Percentiles rank a stretch among this genome's conserved stretches.
These are phyloP conservation scores for Xylaria venustula DNA, from an alignment of 495 filamentous ascomycete genomes.

Conservation along the genomic window DNA sequence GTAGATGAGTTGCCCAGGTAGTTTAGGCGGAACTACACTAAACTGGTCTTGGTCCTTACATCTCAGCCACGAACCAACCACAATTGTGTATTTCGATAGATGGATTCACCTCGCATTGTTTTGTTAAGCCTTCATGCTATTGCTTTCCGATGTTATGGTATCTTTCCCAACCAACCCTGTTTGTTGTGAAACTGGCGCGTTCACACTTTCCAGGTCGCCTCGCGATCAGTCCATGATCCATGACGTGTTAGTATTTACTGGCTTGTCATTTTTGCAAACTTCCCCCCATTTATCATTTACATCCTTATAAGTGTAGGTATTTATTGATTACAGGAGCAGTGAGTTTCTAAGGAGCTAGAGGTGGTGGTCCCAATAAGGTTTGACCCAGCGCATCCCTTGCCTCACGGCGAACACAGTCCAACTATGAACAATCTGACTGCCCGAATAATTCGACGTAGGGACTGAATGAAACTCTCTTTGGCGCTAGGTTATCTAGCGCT, in stretches of 20 bases:
- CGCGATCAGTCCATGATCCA: background rate
- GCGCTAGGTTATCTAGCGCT: background rate
- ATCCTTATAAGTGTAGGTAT: no score
- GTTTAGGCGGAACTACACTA: background rate
- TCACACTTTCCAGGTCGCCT: background rate
- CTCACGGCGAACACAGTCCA: background rate
- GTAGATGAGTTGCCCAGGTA: no score
- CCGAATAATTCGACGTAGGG: background rate
- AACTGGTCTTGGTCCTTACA: background rate
- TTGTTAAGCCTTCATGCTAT: constrained; percentile 9
- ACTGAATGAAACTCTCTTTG: background rate
- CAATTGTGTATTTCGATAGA: background rate
- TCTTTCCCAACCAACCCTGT: background rate
- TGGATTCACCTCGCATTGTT: background rate
- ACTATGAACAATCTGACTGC: background rate
- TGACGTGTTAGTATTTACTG: background rate
- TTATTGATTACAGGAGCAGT: no score
- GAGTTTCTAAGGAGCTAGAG: no score
- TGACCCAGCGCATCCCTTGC: background rate
- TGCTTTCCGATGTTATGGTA: background rate
- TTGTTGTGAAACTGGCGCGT: background rate
- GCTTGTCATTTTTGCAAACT: no score
- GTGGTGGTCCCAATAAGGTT: background rate
- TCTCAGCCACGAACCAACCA: background rate
- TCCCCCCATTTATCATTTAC: no score